phyloP scores from a whole-genome alignment of 352 stramenopile species.

The Phytophthora pluvialis region DNA sequence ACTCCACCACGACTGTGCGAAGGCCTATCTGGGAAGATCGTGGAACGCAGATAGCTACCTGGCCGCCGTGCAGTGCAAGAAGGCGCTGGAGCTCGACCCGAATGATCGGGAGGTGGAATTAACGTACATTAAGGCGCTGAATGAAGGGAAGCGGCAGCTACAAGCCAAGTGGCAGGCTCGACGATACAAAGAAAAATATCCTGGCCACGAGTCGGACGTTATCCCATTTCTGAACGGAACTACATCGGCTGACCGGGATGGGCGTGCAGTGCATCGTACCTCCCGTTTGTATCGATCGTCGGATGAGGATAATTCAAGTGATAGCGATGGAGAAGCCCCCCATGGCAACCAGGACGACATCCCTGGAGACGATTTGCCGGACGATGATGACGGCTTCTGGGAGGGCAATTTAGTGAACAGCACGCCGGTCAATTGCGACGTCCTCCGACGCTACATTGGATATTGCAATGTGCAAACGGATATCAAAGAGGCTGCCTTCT shows the following conservation, averaged over 20 bases:
- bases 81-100: constrained; percentile 59
- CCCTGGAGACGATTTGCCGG: constrained; percentile 29
- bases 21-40: constrained; percentile 64
- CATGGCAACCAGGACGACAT: constrained; percentile 21
- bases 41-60: constrained; percentile 79
- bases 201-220: constrained; percentile 53
- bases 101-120: constrained; percentile 55
- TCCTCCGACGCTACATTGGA: constrained; percentile 79
- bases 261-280: constrained; percentile 1
- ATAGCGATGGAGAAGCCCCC: constrained; percentile 33
- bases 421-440: constrained; percentile 62
- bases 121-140: constrained; percentile 66
- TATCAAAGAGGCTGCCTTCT: constrained; percentile 91
- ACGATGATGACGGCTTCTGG: constrained; percentile 62
- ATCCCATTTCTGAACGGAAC: constrained; percentile 33
- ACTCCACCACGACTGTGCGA: constrained; percentile 62
- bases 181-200: constrained; percentile 57
- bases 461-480: constrained; percentile 91
- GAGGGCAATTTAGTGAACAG: constrained; percentile 45
- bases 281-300: constrained; percentile 30
- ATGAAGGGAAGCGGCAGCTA: constrained; percentile 42
- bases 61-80: constrained; percentile 67
- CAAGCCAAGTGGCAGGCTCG: constrained; percentile 52
- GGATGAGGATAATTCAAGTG: constrained; percentile 37
- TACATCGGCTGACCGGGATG: background rate